Evolutionary conservation across 169 alveolate species (phyloP), one percentile per base, ranked within the genome.

Genomic region (Plasmodium reichenowi): DNA sequence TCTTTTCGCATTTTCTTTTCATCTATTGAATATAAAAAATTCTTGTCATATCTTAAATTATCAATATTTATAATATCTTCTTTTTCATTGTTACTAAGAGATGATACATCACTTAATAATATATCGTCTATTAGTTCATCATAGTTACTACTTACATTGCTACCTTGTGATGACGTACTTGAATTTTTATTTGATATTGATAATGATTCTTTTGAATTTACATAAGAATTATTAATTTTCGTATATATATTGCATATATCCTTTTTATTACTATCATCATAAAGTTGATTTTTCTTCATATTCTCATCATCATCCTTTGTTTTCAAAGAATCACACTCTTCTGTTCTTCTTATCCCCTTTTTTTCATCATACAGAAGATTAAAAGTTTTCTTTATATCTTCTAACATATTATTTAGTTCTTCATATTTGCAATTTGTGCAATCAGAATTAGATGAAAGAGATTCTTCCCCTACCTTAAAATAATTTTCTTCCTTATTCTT

Each of bases 371-470:
- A 64, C 52, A 66, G 22, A 48, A 64, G 20, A 15, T 38, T 59
- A 48, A 58, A 78, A n/a, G 64, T 66, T 48, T 78, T 70, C 64
- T 78, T 78, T 3, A 58, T 71, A 13, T 78, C 58, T 56, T 78
- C 54, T 38, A 78, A 73, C 56, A 64, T 26, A 9, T 64, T 13
- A 20, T 66, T 59, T 78, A 78, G 20, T 47, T 78, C 60, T 10
- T 45, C 29, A 47, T 22, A 64, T 15, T 52, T 64, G 52, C 26
- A 12, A 13, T 47, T 15, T 38, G 9, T 22, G 26, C 3, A 58
- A n/a, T 68, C 54, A 48, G 22, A 47, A 48, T 22, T 38, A 38
- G 9, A 38, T 38, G 47, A 38, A 38, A 38, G 47, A 38, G 47
- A 38, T 38, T 38, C 47, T 6, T 38, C 9, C 47, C 10, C 47